Conservation (phyloP, 2,329 filamentous ascomycete genomes). For the Dactylellina parvicollis region DNA sequence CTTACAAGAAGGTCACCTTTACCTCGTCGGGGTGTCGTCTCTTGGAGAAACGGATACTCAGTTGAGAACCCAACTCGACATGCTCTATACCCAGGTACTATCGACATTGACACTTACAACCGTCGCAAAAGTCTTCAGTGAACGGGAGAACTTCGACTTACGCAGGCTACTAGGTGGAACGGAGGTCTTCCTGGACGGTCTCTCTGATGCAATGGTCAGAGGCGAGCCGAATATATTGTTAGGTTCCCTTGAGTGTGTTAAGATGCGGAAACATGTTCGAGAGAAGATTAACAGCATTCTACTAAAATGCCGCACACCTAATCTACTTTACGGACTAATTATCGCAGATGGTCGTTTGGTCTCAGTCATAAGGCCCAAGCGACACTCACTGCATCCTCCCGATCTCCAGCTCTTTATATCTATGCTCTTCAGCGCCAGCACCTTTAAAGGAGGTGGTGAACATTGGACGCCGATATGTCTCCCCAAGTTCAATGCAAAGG, state of each 20-base stretch:
- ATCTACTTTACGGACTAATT: slow-evolving; percentile 89
- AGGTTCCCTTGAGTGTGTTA: slow-evolving; percentile 92
- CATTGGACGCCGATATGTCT: slow-evolving; percentile 97
- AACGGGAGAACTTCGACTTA: slow-evolving; percentile 92
- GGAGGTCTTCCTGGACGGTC: slow-evolving; percentile 85
- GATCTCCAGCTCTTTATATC: slow-evolving; percentile 98
- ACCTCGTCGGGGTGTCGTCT: slow-evolving; percentile 91
- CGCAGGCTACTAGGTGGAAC: slow-evolving; percentile 90
- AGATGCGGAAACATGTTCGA: slow-evolving; percentile 85
- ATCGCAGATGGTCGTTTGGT: slow-evolving; percentile 92
- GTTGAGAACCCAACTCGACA: slow-evolving; percentile 85
- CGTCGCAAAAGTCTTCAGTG: slow-evolving; percentile 84
- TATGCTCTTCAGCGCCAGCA: slow-evolving; percentile 96
- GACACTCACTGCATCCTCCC: slow-evolving; percentile 93
- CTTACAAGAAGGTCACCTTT: slow-evolving; percentile 82
- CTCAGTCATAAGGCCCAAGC: slow-evolving; percentile 91
- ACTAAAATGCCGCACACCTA: slow-evolving; percentile 78
- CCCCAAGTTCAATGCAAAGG: slow-evolving; percentile 95
- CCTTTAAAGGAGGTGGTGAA: slow-evolving; percentile 88
- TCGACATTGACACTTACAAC: slow-evolving; percentile 92
- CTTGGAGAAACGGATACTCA: slow-evolving; percentile 92
- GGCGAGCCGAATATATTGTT: slow-evolving; percentile 89
- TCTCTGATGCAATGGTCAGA: slow-evolving; percentile 92
- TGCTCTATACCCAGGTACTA: slow-evolving; percentile 96
- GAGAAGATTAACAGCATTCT: slow-evolving; percentile 86